A percentile compares a stretch with the other conserved stretches of the same genome.
phyloP scores from a whole-genome alignment of 2,329 filamentous ascomycete genomes.

The Aspergillus ochraceoroseus region DNA sequence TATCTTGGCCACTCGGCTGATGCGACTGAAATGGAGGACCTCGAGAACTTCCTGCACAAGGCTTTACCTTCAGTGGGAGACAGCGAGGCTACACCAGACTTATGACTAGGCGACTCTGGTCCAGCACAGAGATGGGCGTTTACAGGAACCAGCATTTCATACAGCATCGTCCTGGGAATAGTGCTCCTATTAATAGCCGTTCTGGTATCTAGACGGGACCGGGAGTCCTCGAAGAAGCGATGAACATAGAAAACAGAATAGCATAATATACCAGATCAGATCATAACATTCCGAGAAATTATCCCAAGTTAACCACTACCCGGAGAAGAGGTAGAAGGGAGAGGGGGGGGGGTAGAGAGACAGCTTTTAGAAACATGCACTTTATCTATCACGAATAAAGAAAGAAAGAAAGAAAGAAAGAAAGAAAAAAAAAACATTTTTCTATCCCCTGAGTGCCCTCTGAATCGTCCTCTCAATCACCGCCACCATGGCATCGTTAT shows the following conservation, averaged over 20 bases:
- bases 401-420: no score
- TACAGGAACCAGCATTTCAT: constrained; percentile 13
- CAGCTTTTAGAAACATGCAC: no score
- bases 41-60: constrained; percentile 61
- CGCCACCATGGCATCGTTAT: constrained; percentile 27
- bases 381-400: no score
- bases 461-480: constrained; percentile 27
- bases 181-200: constrained; percentile 26
- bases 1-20: constrained; percentile 71
- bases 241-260: constrained; percentile 7
- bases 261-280: not conserved
- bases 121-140: not conserved
- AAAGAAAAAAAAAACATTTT: not conserved
- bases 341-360: no score
- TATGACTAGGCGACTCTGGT: constrained; percentile 32
- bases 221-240: constrained; percentile 9
- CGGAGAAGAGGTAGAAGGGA: no score
- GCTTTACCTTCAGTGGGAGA: constrained; percentile 48
- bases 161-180: constrained; percentile 22
- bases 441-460: constrained; percentile 16
- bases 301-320: no score
- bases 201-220: constrained; percentile 19
- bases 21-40: constrained; percentile 71
- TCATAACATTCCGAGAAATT: not conserved
- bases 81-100: constrained; percentile 25